phyloP scores from a whole-genome alignment of 257 asterid genomes.

The Rhazya stricta region DNA sequence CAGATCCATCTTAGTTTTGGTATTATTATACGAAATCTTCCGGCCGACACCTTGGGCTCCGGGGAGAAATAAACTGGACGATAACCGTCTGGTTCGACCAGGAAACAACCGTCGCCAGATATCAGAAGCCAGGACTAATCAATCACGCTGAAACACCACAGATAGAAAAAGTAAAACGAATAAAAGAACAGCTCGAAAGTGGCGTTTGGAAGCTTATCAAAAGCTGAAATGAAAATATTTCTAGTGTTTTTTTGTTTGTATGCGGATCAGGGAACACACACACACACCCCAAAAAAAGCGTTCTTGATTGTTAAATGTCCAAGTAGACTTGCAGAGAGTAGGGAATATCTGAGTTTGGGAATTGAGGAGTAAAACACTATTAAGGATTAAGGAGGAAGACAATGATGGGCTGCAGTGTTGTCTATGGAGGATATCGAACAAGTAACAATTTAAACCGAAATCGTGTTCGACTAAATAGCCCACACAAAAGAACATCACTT shows the following conservation, averaged over 20 bases:
- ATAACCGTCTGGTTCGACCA: conserved; percentile 19
- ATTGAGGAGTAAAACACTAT: not conserved
- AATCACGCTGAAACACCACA: not conserved
- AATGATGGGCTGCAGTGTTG: not conserved
- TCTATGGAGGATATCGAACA: not conserved
- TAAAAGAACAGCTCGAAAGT: not conserved
- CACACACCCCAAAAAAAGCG: not conserved
- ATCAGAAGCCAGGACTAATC: conserved; percentile 27
- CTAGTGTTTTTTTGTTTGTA: not conserved
- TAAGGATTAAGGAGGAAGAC: not conserved
- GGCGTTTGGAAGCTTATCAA: not conserved
- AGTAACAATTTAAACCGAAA: not conserved
- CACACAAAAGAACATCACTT: not conserved
- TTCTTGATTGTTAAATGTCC: too few species aligned
- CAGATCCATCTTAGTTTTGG: conserved; percentile 40
- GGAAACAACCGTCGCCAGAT: conserved; percentile 32
- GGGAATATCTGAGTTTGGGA: not conserved
- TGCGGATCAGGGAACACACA: not conserved
- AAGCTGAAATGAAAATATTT: not conserved
- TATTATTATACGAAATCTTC: not conserved
- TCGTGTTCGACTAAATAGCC: not conserved
- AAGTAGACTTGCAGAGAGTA: not conserved
- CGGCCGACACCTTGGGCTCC: conserved; percentile 1
- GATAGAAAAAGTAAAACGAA: not conserved
- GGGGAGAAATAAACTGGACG: conserved; percentile 12